A percentile compares a stretch with the other conserved stretches of the same genome.
phyloP scores from a whole-genome alignment of 345 rosid species.

The Eucalyptus microcorys region DNA sequence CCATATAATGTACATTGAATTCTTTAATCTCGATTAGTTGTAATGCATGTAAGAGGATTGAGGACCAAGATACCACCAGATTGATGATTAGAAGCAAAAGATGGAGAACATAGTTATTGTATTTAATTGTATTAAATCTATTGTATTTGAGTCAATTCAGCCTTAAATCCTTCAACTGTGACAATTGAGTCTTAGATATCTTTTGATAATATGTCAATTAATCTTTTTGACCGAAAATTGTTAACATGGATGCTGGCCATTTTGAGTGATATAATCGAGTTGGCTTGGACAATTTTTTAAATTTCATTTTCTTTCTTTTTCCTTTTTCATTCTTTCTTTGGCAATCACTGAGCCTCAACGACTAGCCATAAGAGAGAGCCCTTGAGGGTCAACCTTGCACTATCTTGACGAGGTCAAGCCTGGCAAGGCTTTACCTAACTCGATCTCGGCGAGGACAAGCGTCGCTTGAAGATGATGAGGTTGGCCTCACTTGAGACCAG shows the following conservation, averaged over 20 bases:
- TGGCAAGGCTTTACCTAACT: background rate
- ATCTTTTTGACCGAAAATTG: rapidly evolving
- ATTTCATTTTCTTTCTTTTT: background rate
- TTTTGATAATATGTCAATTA: background rate
- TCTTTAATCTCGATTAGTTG: background rate
- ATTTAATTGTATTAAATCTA: background rate
- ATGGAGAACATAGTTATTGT: background rate
- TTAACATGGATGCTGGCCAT: rapidly evolving
- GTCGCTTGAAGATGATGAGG: background rate
- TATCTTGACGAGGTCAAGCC: rapidly evolving
- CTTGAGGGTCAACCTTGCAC: background rate
- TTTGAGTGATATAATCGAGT: no score
- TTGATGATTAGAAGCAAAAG: background rate
- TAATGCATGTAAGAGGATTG: background rate
- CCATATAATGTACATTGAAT: background rate
- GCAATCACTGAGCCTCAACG: rapidly evolving
- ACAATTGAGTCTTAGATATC: no score
- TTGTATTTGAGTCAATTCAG: no score
- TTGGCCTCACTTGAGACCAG: background rate
- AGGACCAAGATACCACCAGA: background rate
- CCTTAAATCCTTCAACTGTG: no score
- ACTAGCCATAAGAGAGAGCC: background rate
- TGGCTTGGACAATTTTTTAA: no score
- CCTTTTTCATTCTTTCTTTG: no score
- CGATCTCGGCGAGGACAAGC: background rate